Evolutionary conservation across 139 green algal species (phyloP).

Genomic region (Coccomyxa sp.): DNA sequence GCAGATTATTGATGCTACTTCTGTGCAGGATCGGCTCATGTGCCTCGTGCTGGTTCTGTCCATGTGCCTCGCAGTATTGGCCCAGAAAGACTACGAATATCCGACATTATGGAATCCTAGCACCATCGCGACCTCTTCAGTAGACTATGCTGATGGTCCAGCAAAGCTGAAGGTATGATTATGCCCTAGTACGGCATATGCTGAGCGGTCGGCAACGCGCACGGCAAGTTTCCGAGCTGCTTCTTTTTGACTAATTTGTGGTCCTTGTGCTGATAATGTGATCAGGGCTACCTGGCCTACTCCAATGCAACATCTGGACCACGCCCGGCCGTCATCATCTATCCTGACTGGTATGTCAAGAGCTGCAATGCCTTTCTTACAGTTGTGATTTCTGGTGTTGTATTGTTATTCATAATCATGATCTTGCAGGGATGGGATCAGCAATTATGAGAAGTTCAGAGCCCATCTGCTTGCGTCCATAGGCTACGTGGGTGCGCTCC

Average conservation of each 20-base stretch:
- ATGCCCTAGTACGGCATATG: too few species aligned
- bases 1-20: neutral
- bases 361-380: neutral
- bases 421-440: neutral
- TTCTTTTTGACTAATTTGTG: too few species aligned
- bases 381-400: neutral
- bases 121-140: neutral
- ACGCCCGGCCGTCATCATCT: neutral
- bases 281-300: neutral
- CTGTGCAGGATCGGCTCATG: too few species aligned
- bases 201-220: too few species aligned
- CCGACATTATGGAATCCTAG: neutral
- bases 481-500: neutral
- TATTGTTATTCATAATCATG: neutral
- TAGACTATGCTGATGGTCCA: neutral
- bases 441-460: conserved; percentile 2
- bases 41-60: too few species aligned
- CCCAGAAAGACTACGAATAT: neutral
- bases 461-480: neutral
- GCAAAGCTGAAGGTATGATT: too few species aligned
- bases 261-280: neutral
- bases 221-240: too few species aligned
- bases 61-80: too few species aligned
- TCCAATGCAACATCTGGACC: neutral
- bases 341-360: neutral